Evolutionary conservation across 164 flowering plant species (phyloP).

Genomic region (Vitis amurensis): DNA sequence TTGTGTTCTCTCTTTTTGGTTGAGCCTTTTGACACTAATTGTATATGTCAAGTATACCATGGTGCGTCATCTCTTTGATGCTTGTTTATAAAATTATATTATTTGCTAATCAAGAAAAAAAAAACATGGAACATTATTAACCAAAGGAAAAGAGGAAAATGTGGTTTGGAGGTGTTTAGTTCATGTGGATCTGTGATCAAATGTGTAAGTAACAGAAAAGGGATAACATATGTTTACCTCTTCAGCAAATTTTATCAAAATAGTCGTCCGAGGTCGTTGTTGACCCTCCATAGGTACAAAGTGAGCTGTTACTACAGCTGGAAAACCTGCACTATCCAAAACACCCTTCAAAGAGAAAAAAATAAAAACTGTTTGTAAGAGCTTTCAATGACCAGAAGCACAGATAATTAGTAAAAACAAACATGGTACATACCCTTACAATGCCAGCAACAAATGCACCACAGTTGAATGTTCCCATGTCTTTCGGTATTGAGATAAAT

Average conservation of each 20-base stretch:
- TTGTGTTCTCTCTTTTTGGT: no score
- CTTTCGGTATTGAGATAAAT: slow-evolving; percentile 96
- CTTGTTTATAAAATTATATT: no score
- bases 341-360: slow-evolving; percentile 67
- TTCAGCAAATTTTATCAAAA: slow-evolving; percentile 96
- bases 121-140: background rate
- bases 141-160: background rate
- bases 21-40: no score
- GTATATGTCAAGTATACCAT: no score
- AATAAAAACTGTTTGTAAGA: slow-evolving; percentile 18
- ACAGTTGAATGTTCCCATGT: slow-evolving; percentile 99
- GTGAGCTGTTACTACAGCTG: slow-evolving; percentile 97
- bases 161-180: no score
- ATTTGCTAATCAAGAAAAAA: no score
- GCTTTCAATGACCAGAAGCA: slow-evolving; percentile 12
- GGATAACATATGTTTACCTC: slow-evolving; percentile 50
- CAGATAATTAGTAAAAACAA: slow-evolving; percentile 6
- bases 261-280: slow-evolving; percentile 93
- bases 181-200: no score
- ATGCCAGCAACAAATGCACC: slow-evolving; percentile 99
- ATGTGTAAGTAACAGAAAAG: background rate
- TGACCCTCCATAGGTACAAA: slow-evolving; percentile 99
- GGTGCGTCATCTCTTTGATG: no score
- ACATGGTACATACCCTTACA: slow-evolving; percentile 64
- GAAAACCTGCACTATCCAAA: slow-evolving; percentile 91